phyloP scores from a whole-genome alignment of 208 protist species.

The Porcisia hertigi region DNA sequence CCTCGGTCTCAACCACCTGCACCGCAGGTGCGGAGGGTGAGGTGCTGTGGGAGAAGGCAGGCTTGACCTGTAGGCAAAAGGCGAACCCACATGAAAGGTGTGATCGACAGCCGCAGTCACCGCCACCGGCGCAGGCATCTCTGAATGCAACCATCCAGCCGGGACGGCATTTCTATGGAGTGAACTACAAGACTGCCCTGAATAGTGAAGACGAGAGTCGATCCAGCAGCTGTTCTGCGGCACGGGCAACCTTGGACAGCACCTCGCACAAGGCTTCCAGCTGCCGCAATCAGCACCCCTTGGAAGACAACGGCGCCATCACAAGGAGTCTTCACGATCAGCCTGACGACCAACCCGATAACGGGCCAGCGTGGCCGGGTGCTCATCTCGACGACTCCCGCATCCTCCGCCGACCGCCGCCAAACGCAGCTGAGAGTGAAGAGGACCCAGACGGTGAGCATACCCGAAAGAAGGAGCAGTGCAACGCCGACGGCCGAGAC shows the following conservation, averaged over 20 bases:
- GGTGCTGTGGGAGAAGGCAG: neutral
- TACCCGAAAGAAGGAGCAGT: neutral
- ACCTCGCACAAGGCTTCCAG: neutral
- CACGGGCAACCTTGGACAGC: neutral
- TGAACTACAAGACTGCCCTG: neutral
- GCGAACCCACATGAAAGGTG: neutral
- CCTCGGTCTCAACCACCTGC: neutral
- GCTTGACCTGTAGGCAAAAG: too few relatives aligned
- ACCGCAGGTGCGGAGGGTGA: neutral
- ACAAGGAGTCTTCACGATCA: neutral
- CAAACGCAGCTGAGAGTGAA: neutral
- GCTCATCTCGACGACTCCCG: neutral
- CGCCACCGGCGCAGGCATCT: neutral
- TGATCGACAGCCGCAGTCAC: neutral
- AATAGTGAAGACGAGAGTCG: neutral
- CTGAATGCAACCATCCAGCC: neutral
- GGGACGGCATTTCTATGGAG: neutral
- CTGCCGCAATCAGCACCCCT: neutral
- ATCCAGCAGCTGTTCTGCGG: neutral
- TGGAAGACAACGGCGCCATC: neutral
- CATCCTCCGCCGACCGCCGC: neutral
- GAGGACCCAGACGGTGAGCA: neutral
- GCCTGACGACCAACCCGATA: neutral
- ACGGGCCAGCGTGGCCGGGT: neutral
- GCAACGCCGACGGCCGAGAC: neutral